Evolutionary conservation across 345 rosid species (phyloP).

Genomic region (Crucihimalaya himalaica): DNA sequence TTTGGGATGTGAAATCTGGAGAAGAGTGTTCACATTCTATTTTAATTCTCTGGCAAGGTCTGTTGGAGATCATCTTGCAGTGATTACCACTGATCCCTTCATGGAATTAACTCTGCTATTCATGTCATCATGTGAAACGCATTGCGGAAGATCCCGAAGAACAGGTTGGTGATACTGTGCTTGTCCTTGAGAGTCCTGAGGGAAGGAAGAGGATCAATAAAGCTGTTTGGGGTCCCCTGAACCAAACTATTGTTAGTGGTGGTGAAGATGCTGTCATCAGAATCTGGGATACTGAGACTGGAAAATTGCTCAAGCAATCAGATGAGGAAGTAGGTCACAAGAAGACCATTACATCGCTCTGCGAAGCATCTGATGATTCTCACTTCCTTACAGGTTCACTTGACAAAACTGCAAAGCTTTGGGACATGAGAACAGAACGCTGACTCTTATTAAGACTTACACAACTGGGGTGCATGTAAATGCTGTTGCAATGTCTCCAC

Average conservation of each 20-base stretch:
- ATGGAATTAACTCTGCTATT: constrained; percentile 86
- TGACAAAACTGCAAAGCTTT: constrained; percentile 97
- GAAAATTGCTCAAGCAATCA: constrained; percentile 71
- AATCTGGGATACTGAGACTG: too few species aligned
- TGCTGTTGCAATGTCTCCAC: constrained; percentile 96
- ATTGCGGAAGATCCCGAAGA: constrained; percentile 63
- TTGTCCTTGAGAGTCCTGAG: too few species aligned
- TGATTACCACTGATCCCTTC: constrained; percentile 90
- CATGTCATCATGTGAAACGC: constrained; percentile 81
- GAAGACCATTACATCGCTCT: constrained; percentile 76
- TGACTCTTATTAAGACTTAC: constrained; percentile 90
- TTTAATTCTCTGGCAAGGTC: constrained; percentile 88
- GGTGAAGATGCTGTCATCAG: too few species aligned
- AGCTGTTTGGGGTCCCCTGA: too few species aligned
- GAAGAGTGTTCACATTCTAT: constrained; percentile 60
- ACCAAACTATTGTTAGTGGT: too few species aligned
- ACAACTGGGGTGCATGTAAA: constrained; percentile 89
- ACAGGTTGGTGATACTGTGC: too few species aligned
- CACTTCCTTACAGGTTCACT: constrained; percentile 89
- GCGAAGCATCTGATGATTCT: constrained; percentile 77
- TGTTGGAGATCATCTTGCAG: constrained; percentile 83
- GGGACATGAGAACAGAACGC: constrained; percentile 85
- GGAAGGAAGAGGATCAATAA: too few species aligned
- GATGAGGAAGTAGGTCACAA: constrained; percentile 81
- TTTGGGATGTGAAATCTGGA: constrained; percentile 88